phyloP scores from a whole-genome alignment of 495 filamentous ascomycete genomes.

The Aspergillus olivimuriae region DNA sequence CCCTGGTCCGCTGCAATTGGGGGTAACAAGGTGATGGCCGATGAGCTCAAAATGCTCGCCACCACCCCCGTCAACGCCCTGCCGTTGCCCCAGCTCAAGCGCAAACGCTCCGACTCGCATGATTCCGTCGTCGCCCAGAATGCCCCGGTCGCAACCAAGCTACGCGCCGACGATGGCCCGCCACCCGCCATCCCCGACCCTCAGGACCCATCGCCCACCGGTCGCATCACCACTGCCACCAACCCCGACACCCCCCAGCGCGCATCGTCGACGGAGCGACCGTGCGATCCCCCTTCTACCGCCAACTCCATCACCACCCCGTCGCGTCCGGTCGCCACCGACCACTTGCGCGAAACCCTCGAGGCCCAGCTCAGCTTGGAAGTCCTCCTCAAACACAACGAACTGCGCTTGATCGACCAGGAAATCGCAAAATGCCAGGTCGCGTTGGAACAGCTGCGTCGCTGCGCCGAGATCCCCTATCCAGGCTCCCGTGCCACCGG shows the following conservation, averaged over 20 bases:
- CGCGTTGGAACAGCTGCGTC: constrained; percentile 89
- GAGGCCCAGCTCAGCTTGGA: constrained; percentile 84
- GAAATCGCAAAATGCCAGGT: constrained; percentile 94
- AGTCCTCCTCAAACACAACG: constrained; percentile 89
- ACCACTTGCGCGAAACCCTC: constrained; percentile 60
- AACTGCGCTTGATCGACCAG: constrained; percentile 89
- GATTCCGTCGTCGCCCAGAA: constrained; percentile 19
- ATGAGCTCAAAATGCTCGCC: constrained; percentile 42
- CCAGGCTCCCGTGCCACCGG: constrained; percentile 60
- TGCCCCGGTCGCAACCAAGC: constrained; percentile 28
- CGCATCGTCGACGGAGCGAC: constrained; percentile 1
- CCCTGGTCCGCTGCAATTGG: constrained; percentile 51
- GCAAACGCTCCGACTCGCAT: constrained; percentile 44
- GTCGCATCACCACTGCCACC: constrained; percentile 2
- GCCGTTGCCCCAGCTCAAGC: constrained; percentile 44
- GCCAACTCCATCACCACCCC: constrained; percentile 17
- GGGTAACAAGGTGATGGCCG: constrained; percentile 47
- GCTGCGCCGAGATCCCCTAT: constrained; percentile 86
- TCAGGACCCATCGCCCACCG: constrained; percentile 6
- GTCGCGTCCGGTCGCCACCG: constrained; percentile 22
- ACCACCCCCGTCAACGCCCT: constrained; percentile 33
- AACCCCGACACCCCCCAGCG: constrained; percentile 3
- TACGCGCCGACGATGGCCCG: constrained; percentile 23
- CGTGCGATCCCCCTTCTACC: neutral
- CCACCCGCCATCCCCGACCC: constrained; percentile 4